These are phyloP conservation scores for Lipomyces chichibuensis DNA, from an alignment of 805 yeast genomes.

Conservation along the genomic window DNA sequence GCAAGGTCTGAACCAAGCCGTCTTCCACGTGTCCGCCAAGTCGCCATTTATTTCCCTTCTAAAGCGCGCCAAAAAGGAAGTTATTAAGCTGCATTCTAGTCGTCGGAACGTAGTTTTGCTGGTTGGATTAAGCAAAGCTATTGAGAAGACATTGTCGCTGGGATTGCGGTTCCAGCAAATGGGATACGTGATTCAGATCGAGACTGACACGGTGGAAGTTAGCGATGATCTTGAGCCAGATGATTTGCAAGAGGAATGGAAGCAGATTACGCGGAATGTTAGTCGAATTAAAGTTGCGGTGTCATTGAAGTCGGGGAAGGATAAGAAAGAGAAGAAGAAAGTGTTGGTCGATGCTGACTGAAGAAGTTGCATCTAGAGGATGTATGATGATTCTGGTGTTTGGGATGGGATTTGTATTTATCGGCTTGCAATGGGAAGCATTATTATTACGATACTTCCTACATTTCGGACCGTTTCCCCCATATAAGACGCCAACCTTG, in stretches of 20 bases:
- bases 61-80: constrained; percentile 27
- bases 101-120: constrained; percentile 9
- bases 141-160: constrained; percentile 29
- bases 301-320: constrained; percentile 2
- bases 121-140: constrained; percentile 29
- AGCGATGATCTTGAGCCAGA: constrained; percentile 21
- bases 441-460: no score
- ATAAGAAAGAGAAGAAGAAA: not conserved
- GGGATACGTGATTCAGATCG: constrained; percentile 20
- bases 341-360: not conserved
- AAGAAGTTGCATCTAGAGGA: not conserved
- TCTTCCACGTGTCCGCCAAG: constrained; percentile 21
- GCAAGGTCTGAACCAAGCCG: not conserved
- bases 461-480: no score
- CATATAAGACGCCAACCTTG: no score
- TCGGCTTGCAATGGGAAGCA: no score
- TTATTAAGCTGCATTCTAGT: constrained; percentile 11
- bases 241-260: constrained; percentile 7
- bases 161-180: constrained; percentile 25
- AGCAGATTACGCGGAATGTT: not conserved
- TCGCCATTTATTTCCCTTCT: constrained; percentile 34
- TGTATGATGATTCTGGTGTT: not conserved
- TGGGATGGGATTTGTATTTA: not conserved
- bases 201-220: constrained; percentile 16
- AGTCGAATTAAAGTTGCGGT: not conserved